Evolutionary conservation across 2,329 filamentous ascomycete species (phyloP), one percentile per base, ranked within the genome.

Genomic region (Colletotrichum ledebouriae): DNA sequence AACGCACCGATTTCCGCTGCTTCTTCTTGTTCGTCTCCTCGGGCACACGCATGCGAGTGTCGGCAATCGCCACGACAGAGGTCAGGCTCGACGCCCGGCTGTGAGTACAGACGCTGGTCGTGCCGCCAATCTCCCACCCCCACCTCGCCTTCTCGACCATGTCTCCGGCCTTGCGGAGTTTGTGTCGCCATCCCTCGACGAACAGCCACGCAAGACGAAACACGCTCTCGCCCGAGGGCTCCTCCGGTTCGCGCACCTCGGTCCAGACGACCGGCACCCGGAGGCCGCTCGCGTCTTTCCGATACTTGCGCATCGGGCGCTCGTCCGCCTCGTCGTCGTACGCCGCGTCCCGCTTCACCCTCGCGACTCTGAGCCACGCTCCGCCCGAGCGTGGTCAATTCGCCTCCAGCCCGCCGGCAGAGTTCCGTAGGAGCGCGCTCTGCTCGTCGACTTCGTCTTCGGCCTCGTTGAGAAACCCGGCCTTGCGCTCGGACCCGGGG

Each of bases 341-440:
- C 25, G 62, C 65, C 2, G 55, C 63, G 53, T 69, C 63, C 39
- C 56, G 57, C 62, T 58, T 69, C 55, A 57, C 52, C 60, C 60
- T 67, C 49, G 33, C 59, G 58, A 65, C 49, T 25, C 47, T 67
- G 65, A 69, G 47, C 55, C 20, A 64, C 72, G 68, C 70, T 59
- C 58, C 65, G 64, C 70, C 78, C 77, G 79, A 80, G 79, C 73
- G 78, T 81, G 77, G 78, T 82, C 80, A 82, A 73, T 76, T 72
- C 44, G 70, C 58, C 20, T 69, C 67, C 37, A 59, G 33, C 15
- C 69, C 69, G 33, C 62, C 67, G n/a, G 62, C 71, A 3, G 58
- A 63, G 7, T 65, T 66, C 12, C 72, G 65, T 20, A 80, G 67
- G 29, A 80, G 72, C 4, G 76, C 71, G 62, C 75, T 79, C 39